Conservation (phyloP, 768 basidiomycete genomes). For the Baorangia bicolor region DNA sequence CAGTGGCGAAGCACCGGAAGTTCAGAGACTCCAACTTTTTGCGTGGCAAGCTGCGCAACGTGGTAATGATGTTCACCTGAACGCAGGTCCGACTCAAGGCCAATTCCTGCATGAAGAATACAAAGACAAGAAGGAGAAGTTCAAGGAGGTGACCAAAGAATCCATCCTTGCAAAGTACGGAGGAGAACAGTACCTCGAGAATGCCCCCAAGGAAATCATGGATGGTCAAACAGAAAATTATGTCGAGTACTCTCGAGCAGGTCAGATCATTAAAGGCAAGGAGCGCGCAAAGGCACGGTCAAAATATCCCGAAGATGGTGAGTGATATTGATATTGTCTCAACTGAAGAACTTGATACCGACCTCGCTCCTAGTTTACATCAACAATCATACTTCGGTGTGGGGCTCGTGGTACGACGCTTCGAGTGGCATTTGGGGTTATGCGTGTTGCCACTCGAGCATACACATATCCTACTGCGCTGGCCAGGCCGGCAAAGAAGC, state of each 20-base stretch:
- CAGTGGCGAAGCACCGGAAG: constrained; percentile 90
- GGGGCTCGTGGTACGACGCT: constrained; percentile 93
- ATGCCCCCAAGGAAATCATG: constrained; percentile 87
- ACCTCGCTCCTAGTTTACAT: constrained; percentile 57
- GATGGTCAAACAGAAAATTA: constrained; percentile 97
- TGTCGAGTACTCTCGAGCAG: constrained; percentile 93
- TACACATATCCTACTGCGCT: constrained; percentile 90
- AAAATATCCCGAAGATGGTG: constrained; percentile 97
- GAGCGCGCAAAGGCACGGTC: constrained; percentile 85
- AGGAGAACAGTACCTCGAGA: constrained; percentile 88
- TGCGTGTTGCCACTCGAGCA: constrained; percentile 86
- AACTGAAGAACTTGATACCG: not conserved
- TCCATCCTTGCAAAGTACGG: constrained; percentile 93
- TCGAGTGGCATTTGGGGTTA: constrained; percentile 83
- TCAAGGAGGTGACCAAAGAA: constrained; percentile 85
- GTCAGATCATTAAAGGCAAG: constrained; percentile 86
- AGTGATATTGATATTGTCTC: constrained; percentile 23
- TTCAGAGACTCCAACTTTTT: constrained; percentile 91
- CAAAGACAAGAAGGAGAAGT: constrained; percentile 86
- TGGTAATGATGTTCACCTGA: constrained; percentile 93
- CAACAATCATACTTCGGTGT: constrained; percentile 94
- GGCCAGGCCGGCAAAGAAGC: constrained; percentile 84
- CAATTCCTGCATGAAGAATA: constrained; percentile 90
- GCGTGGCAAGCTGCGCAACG: constrained; percentile 94
- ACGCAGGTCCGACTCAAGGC: constrained; percentile 95